These are phyloP conservation scores for Plasmodiophora brassicae DNA, from an alignment of 208 protist genomes.

Conservation along the genomic window DNA sequence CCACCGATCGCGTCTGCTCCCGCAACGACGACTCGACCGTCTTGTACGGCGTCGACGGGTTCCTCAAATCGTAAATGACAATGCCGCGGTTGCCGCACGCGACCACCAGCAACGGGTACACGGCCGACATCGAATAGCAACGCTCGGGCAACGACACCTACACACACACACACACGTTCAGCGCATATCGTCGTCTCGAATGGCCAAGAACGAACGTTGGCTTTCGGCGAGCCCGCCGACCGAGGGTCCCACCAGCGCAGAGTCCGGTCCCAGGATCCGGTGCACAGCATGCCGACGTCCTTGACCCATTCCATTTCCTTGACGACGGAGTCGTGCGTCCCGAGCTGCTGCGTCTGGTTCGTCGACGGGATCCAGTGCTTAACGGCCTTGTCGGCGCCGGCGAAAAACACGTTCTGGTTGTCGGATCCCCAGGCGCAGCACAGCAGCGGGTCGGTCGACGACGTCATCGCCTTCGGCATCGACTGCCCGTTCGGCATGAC, in stretches of 20 bases:
- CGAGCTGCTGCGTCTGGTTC: constrained; percentile 10
- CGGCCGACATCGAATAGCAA: neutral
- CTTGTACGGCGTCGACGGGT: neutral
- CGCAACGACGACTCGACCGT: neutral
- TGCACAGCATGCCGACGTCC: neutral
- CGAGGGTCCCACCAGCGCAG: neutral
- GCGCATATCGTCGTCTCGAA: too few species aligned
- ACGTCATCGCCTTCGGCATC: neutral
- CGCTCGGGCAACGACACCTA: constrained; percentile 12
- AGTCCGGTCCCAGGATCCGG: neutral
- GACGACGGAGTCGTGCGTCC: neutral
- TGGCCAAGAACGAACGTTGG: neutral
- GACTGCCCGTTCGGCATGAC: constrained; percentile 18
- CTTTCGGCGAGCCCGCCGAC: neutral
- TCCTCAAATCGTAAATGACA: constrained; percentile 25
- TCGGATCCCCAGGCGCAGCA: neutral
- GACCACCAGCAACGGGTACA: constrained; percentile 8
- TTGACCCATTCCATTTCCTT: constrained; percentile 27
- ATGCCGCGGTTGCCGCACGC: neutral
- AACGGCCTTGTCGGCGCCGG: constrained; percentile 1
- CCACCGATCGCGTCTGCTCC: neutral
- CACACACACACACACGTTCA: neutral
- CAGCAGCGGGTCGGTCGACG: neutral
- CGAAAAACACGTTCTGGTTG: neutral
- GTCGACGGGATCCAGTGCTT: neutral